phyloP scores from a whole-genome alignment of 192 early-diverging fungal genomes.

The Coemansia sp. region DNA sequence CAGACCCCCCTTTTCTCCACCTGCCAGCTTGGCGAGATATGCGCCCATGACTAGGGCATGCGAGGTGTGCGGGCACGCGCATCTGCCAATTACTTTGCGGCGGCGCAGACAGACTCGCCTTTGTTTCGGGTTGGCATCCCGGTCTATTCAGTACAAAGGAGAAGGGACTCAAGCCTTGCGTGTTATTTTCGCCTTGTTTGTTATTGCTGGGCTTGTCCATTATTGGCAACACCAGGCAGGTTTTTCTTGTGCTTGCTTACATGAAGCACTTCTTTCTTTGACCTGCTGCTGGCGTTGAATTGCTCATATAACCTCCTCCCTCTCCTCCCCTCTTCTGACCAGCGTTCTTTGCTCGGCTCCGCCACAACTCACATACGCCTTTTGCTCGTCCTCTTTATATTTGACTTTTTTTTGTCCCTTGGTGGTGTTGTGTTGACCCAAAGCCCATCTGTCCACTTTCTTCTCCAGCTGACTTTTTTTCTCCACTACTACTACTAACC shows the following conservation, averaged over 20 bases:
- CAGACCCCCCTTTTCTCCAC: conserved; percentile 2
- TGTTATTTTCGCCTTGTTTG: conserved; percentile 7
- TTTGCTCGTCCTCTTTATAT: conserved; percentile 14
- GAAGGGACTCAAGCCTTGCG: conserved; percentile 1
- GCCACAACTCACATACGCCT: conserved; percentile 1
- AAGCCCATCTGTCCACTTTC: not conserved
- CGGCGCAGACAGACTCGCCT: conserved; percentile 4
- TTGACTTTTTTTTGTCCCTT: conserved; percentile 24
- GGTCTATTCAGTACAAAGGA: conserved; percentile 1
- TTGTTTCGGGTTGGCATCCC: conserved; percentile 1
- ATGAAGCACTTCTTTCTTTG: conserved; percentile 4
- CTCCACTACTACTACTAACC: conserved; percentile 13
- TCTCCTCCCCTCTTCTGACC: conserved; percentile 21
- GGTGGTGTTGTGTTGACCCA: not conserved
- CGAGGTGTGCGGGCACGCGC: conserved; percentile 3
- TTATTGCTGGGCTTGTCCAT: conserved; percentile 10
- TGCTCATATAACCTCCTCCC: not conserved
- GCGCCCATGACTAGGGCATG: conserved; percentile 8
- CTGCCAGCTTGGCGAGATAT: not conserved
- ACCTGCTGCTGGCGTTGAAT: conserved; percentile 5
- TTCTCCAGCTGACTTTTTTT: conserved; percentile 4
- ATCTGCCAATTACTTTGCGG: conserved; percentile 1
- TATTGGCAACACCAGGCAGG: not conserved
- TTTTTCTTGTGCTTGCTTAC: conserved; percentile 6
- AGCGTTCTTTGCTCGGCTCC: not conserved